Conservation (phyloP, 73 alveolate species). For the Uronychia setigera region DNA sequence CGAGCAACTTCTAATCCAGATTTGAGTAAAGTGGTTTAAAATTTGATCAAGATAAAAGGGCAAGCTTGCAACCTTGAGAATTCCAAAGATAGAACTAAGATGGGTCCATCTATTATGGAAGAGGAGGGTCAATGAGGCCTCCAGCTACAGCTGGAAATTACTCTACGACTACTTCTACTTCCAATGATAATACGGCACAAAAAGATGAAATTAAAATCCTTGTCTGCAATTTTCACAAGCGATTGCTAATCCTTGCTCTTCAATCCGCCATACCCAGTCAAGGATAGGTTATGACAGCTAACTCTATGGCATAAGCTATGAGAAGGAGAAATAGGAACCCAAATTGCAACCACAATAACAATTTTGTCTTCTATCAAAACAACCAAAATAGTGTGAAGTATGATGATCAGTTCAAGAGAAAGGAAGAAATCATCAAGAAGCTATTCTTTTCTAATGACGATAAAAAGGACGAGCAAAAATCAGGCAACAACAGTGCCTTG, state of each 20-base stretch:
- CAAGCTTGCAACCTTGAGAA: neutral
- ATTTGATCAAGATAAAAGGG: neutral
- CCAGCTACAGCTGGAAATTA: too few relatives aligned
- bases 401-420: conserved; percentile 57
- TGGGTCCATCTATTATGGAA: neutral
- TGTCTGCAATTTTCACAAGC: neutral
- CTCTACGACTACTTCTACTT: too few relatives aligned
- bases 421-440: conserved; percentile 59
- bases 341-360: conserved; percentile 64
- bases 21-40: neutral
- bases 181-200: too few relatives aligned
- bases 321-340: conserved; percentile 53
- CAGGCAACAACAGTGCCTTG: neutral
- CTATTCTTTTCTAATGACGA: conserved; percentile 56
- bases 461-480: neutral
- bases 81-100: neutral
- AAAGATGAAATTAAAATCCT: neutral
- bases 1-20: neutral
- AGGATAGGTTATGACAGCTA: neutral
- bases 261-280: neutral
- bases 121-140: conserved; percentile 4
- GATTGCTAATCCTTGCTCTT: neutral
- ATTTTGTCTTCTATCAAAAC: conserved; percentile 53
- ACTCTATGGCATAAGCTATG: neutral
- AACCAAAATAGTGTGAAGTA: conserved; percentile 48